Evolutionary conservation across 2,329 filamentous ascomycete species (phyloP).

Genomic region (Colletotrichum euphorbiae): DNA sequence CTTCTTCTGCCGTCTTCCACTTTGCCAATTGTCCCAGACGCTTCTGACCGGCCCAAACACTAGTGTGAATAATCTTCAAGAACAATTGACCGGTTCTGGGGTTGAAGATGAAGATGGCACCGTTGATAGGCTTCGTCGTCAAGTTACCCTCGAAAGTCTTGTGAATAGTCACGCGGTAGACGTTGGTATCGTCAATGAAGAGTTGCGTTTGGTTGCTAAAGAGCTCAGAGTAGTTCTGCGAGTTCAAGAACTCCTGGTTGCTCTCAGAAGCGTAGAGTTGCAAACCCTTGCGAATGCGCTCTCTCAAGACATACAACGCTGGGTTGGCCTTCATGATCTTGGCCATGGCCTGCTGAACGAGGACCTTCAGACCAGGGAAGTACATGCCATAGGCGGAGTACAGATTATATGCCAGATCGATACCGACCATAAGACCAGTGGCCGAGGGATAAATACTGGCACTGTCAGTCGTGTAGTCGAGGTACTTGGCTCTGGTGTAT

Average conservation of each 20-base stretch:
- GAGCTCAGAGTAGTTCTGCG: conserved; percentile 98
- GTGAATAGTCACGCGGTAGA: conserved; percentile 99
- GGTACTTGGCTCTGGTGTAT: conserved; percentile 96
- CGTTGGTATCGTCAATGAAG: conserved; percentile 99
- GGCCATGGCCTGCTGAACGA: conserved; percentile 98
- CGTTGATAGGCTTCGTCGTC: conserved; percentile 99
- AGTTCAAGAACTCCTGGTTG: conserved; percentile 99
- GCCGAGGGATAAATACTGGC: conserved; percentile 99
- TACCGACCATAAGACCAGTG: conserved; percentile 96
- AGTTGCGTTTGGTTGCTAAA: conserved; percentile 99
- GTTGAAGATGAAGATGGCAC: conserved; percentile 99
- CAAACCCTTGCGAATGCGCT: conserved; percentile 98
- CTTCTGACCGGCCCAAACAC: conserved; percentile 99
- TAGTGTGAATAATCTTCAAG: conserved; percentile 99
- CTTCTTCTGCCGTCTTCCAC: conserved; percentile 99
- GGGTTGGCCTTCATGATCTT: conserved; percentile 99
- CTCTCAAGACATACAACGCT: conserved; percentile 92
- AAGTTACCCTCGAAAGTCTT: conserved; percentile 99
- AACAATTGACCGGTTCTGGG: conserved; percentile 97
- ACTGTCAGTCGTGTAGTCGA: conserved; percentile 98
- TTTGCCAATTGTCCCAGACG: conserved; percentile 98
- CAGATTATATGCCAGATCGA: conserved; percentile 97
- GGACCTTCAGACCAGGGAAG: conserved; percentile 95
- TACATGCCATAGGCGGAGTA: conserved; percentile 99
- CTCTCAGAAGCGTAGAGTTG: conserved; percentile 98